These are phyloP conservation scores for Cyathus pygmaeus DNA, from an alignment of 1,284 basidiomycete genomes.

Conservation along the genomic window DNA sequence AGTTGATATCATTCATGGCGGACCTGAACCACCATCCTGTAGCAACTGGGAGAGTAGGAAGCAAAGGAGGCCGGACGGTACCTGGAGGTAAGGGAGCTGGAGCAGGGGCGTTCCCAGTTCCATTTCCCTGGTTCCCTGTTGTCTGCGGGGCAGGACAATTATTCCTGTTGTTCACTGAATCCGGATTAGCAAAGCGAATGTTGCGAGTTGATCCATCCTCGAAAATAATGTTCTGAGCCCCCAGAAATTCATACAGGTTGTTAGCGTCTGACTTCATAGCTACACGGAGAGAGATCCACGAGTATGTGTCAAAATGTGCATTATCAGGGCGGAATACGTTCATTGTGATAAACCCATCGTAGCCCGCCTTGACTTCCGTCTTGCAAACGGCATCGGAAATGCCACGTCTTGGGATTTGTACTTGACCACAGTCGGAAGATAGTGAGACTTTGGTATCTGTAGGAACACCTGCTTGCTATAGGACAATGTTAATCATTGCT, in stretches of 20 bases:
- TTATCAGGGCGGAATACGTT: neutral
- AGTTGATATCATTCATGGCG: neutral
- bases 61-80: neutral
- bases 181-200: neutral
- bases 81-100: neutral
- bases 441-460: neutral
- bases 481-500: neutral
- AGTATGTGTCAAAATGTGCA: neutral
- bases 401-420: neutral
- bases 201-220: neutral
- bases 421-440: neutral
- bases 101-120: neutral
- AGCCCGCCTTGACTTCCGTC: neutral
- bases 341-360: slow-evolving; percentile 1
- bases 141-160: neutral
- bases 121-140: neutral
- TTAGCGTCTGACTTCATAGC: neutral
- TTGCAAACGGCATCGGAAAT: neutral
- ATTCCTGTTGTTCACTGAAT: neutral
- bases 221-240: neutral
- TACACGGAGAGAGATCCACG: neutral
- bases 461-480: neutral
- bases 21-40: slow-evolving; percentile 1
- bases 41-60: neutral
- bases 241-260: neutral